Percentiles rank a stretch among this genome's conserved stretches.
These are phyloP conservation scores for Friedmanniomyces simplex DNA, from an alignment of 495 filamentous ascomycete species.

Conservation along the genomic window DNA sequence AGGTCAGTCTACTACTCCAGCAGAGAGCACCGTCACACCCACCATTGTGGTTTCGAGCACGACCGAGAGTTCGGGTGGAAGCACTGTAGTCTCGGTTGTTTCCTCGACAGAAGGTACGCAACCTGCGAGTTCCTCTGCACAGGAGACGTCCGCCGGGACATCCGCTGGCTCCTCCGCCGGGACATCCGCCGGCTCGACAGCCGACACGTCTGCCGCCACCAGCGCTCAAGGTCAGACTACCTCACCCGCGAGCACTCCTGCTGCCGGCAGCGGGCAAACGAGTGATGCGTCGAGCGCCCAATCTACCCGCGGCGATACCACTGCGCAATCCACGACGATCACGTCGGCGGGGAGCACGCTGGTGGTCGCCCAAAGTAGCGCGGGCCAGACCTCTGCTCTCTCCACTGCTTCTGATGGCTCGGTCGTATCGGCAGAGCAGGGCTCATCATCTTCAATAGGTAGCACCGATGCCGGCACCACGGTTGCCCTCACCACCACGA, in stretches of 20 bases:
- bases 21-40: background rate
- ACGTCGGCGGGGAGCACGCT: conserved; percentile 1
- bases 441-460: conserved; percentile 10
- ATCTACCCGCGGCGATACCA: background rate
- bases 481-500: conserved; percentile 10
- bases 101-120: conserved; percentile 2
- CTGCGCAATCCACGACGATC: background rate
- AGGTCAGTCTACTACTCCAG: conserved; percentile 9
- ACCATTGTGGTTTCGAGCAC: conserved; percentile 7
- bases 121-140: conserved; percentile 4
- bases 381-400: conserved; percentile 2
- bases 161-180: background rate
- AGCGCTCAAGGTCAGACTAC: conserved; percentile 6
- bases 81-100: conserved; percentile 1
- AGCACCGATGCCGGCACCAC: conserved; percentile 1
- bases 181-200: background rate
- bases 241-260: conserved; percentile 2
- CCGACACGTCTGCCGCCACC: background rate
- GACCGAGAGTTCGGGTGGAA: background rate
- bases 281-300: conserved; percentile 4
- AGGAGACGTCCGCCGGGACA: background rate
- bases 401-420: conserved; percentile 11
- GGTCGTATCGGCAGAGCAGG: conserved; percentile 5
- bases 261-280: conserved; percentile 10
- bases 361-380: background rate